These are phyloP conservation scores for Ascocoryne sarcoides DNA, from an alignment of 2,329 filamentous ascomycete genomes.

Conservation along the genomic window DNA sequence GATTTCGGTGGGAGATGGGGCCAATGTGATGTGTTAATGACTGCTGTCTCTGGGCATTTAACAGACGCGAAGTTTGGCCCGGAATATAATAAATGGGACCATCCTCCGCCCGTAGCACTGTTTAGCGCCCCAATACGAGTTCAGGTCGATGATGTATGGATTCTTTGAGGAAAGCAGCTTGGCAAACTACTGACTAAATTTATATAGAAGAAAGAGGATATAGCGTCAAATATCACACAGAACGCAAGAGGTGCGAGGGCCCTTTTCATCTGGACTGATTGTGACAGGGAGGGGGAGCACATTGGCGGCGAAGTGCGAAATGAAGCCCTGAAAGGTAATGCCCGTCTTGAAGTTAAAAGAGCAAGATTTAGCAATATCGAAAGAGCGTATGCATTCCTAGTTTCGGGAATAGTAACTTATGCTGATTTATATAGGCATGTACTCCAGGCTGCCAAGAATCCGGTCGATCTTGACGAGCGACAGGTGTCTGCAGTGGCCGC, in stretches of 20 bases:
- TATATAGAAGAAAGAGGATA: constrained; percentile 55
- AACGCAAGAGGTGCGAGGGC: constrained; percentile 66
- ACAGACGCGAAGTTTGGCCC: constrained; percentile 68
- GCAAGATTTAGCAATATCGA: constrained; percentile 96
- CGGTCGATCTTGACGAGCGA: constrained; percentile 70
- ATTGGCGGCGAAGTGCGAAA: constrained; percentile 87
- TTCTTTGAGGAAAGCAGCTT: too few species aligned
- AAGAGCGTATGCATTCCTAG: constrained; percentile 57
- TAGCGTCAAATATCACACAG: constrained; percentile 76
- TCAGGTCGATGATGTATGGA: constrained; percentile 52
- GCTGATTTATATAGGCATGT: constrained; percentile 57
- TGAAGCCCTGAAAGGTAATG: constrained; percentile 67
- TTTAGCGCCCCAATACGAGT: constrained; percentile 74
- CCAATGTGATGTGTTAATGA: constrained; percentile 81
- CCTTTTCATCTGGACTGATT: constrained; percentile 97
- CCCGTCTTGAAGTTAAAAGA: constrained; percentile 67
- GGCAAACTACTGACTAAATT: neutral
- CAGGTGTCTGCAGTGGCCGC: constrained; percentile 83
- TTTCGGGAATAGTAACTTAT: too few species aligned
- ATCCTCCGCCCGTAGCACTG: constrained; percentile 67
- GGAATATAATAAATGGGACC: constrained; percentile 65
- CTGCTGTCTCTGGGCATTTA: constrained; percentile 82
- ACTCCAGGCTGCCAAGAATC: constrained; percentile 68
- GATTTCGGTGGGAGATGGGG: constrained; percentile 78
- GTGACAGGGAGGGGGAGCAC: constrained; percentile 93